Evolutionary conservation across 1,139 yeast genomes (phyloP).

Genomic region (Sugiyamaella pinicola): DNA sequence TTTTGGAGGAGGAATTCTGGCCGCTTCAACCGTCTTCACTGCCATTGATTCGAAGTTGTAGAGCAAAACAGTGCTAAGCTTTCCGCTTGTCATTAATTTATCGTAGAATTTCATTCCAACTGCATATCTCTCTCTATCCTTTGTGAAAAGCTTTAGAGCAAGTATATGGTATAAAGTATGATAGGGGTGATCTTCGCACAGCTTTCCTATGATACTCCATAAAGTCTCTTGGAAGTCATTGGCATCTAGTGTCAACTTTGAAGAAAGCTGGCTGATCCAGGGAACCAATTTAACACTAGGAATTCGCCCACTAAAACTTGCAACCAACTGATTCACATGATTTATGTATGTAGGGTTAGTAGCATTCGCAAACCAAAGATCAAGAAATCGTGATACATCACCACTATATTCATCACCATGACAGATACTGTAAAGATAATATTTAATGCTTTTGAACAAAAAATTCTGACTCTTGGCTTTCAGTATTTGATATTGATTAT

Average conservation of each 20-base stretch:
- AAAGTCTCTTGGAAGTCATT: constrained; percentile 58
- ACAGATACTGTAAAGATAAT: constrained; percentile 58
- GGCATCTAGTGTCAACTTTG: constrained; percentile 54
- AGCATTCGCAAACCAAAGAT: constrained; percentile 78
- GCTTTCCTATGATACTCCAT: constrained; percentile 50
- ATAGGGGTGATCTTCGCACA: constrained; percentile 69
- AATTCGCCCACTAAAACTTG: constrained; percentile 45
- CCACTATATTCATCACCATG: constrained; percentile 53
- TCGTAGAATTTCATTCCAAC: constrained; percentile 22
- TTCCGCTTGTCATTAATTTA: constrained; percentile 7
- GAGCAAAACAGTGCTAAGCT: constrained; percentile 35
- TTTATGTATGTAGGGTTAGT: constrained; percentile 38
- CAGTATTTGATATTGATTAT: constrained; percentile 49
- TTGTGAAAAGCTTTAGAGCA: constrained; percentile 33
- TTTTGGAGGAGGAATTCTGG: constrained; percentile 37
- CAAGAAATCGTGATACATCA: constrained; percentile 74
- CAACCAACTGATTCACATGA: constrained; percentile 39
- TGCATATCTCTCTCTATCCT: constrained; percentile 6
- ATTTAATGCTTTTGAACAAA: constrained; percentile 58
- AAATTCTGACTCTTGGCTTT: constrained; percentile 48
- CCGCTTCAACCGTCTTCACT: constrained; percentile 53
- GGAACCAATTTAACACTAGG: constrained; percentile 67
- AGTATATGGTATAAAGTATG: constrained; percentile 73
- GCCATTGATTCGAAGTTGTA: constrained; percentile 54
- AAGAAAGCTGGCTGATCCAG: constrained; percentile 83